Conservation (phyloP, 2,329 filamentous ascomycete genomes). For the Pseudocercospora macadamiae region DNA sequence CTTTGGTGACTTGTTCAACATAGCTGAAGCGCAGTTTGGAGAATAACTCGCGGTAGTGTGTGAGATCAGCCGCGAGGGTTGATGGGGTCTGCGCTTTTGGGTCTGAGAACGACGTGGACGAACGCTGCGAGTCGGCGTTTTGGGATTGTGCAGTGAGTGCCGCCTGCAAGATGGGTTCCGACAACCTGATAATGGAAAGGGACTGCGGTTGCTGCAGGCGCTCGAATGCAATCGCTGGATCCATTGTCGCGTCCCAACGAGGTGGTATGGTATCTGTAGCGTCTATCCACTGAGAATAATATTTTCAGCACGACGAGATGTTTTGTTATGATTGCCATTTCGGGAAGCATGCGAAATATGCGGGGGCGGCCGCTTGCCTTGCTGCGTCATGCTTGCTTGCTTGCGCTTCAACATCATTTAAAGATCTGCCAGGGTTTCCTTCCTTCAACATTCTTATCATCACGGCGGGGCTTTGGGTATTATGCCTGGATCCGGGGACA, state of each 20-base stretch:
- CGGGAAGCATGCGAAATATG: background rate
- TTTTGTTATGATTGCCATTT: background rate
- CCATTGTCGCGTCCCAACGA: constrained; percentile 13
- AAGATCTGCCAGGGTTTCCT: no score
- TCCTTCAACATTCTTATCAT: background rate
- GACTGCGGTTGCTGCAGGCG: constrained; percentile 56
- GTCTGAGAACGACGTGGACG: constrained; percentile 70
- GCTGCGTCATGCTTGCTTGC: background rate
- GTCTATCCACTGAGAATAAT: background rate
- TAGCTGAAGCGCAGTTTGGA: constrained; percentile 96
- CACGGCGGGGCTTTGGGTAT: background rate
- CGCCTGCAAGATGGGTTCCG: constrained; percentile 39
- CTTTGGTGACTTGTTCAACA: constrained; percentile 97
- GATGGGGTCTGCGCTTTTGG: constrained; percentile 69
- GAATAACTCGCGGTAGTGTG: constrained; percentile 93
- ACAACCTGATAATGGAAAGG: constrained; percentile 61
- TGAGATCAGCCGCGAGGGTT: constrained; percentile 78
- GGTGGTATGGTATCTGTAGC: background rate
- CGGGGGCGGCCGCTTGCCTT: background rate
- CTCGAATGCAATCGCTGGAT: constrained; percentile 23
- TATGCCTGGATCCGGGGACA: constrained; percentile 12
- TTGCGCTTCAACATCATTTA: background rate
- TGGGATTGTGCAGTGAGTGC: constrained; percentile 35
- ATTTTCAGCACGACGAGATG: background rate
- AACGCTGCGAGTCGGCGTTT: constrained; percentile 53